phyloP scores from a whole-genome alignment of 2,329 filamentous ascomycete species.

The Sclerotinia minor region DNA sequence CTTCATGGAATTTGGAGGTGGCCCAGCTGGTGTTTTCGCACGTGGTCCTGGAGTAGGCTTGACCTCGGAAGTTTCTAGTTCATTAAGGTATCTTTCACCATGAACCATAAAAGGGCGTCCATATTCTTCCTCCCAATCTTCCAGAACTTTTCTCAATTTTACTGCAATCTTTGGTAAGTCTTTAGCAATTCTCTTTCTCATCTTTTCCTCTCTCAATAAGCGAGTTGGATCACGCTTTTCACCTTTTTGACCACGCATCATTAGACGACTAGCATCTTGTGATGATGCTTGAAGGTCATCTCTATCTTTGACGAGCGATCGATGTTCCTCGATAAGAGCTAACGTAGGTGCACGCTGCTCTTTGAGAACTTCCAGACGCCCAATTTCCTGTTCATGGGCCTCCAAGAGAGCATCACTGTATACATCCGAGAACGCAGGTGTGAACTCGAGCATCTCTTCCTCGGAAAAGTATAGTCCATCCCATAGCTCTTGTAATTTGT shows the following conservation, averaged over 20 bases:
- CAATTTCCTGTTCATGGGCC: slow-evolving; percentile 90
- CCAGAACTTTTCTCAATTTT: slow-evolving; percentile 79
- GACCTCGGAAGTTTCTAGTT: slow-evolving; percentile 65
- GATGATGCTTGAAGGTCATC: slow-evolving; percentile 87
- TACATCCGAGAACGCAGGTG: slow-evolving; percentile 93
- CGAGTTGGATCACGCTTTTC: slow-evolving; percentile 94
- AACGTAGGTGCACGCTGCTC: slow-evolving; percentile 87
- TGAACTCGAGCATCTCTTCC: slow-evolving; percentile 98
- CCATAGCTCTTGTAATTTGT: slow-evolving; percentile 92
- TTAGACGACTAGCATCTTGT: slow-evolving; percentile 89
- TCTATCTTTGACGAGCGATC: slow-evolving; percentile 77
- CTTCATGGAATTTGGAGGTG: slow-evolving; percentile 50
- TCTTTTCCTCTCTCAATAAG: slow-evolving; percentile 93
- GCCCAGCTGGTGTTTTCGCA: slow-evolving; percentile 73
- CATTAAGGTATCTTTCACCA: slow-evolving; percentile 86
- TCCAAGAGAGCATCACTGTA: slow-evolving; percentile 94
- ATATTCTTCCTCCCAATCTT: slow-evolving; percentile 90
- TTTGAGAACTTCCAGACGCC: slow-evolving; percentile 73
- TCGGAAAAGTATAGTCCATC: slow-evolving; percentile 92
- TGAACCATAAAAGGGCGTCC: slow-evolving; percentile 91
- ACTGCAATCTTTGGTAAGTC: slow-evolving; percentile 88
- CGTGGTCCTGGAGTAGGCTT: slow-evolving; percentile 61
- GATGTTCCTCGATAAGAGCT: slow-evolving; percentile 79
- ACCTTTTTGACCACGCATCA: slow-evolving; percentile 88
- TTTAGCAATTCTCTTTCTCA: slow-evolving; percentile 95